Percentiles rank a stretch among this genome's conserved stretches.
Evolutionary conservation across 257 asterid species (phyloP).

Genomic region (Prunella vulgaris): DNA sequence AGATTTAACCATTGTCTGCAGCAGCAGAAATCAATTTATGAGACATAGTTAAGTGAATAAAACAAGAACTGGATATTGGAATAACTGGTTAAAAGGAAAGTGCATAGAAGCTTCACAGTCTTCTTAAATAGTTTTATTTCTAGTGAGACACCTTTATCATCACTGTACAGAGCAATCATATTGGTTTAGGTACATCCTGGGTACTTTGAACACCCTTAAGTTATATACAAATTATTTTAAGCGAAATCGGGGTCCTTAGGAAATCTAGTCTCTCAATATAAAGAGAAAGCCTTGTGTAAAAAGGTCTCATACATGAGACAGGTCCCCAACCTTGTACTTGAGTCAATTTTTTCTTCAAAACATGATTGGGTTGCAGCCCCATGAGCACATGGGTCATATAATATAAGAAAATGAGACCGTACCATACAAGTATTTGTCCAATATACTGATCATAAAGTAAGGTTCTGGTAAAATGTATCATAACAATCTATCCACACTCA

Average conservation of each 20-base stretch:
- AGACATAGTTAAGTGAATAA: conserved; percentile 4
- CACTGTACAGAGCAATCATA: conserved; percentile 1
- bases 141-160: not conserved
- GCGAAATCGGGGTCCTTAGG: not conserved
- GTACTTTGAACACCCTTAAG: conserved; percentile 1
- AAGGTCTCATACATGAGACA: too few species aligned
- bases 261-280: conserved; percentile 14
- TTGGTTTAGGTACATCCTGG: not conserved
- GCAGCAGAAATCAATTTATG: conserved; percentile 25
- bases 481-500: not conserved
- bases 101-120: conserved; percentile 3
- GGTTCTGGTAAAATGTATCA: not conserved
- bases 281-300: too few species aligned
- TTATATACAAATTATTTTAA: not conserved
- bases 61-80: not conserved
- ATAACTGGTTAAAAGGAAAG: not conserved
- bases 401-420: too few species aligned
- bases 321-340: too few species aligned
- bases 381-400: too few species aligned
- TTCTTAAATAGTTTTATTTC: conserved; percentile 9
- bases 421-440: not conserved
- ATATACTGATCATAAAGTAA: not conserved
- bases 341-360: too few species aligned
- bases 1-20: conserved; percentile 89
- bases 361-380: too few species aligned